Percentiles rank a stretch among this genome's conserved stretches.
phyloP scores from a whole-genome alignment of 2,329 filamentous ascomycete genomes.

The Penicillium sp. region DNA sequence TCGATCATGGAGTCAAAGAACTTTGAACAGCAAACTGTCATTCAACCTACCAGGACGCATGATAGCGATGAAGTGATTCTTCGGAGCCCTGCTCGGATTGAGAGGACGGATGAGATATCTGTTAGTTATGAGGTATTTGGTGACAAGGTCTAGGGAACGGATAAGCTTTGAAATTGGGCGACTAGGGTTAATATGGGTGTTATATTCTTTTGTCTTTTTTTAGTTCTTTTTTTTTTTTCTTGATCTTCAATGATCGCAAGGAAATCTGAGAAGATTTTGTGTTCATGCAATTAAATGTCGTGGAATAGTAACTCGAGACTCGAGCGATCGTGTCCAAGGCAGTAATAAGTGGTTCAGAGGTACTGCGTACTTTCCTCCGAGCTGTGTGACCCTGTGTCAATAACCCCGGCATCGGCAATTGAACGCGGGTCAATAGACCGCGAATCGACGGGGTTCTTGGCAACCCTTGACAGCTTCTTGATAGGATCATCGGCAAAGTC shows the following conservation, averaged over 20 bases:
- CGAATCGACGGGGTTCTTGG: slow-evolving; percentile 2
- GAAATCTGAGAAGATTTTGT: background rate
- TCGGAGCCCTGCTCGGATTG: slow-evolving; percentile 17
- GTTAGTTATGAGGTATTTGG: slow-evolving; percentile 16
- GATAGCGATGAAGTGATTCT: slow-evolving; percentile 22
- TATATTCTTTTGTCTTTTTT: background rate
- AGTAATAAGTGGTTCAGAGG: background rate
- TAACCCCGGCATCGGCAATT: background rate
- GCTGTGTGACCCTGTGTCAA: background rate
- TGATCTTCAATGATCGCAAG: background rate
- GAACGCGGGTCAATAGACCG: background rate
- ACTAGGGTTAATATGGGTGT: background rate
- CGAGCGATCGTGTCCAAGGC: background rate
- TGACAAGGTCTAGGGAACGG: background rate
- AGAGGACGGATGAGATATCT: slow-evolving; percentile 21
- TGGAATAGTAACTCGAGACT: background rate
- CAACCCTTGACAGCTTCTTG: background rate
- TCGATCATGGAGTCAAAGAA: slow-evolving; percentile 1
- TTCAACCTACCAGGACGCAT: slow-evolving; percentile 4
- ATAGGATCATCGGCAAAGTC: background rate
- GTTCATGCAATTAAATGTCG: background rate
- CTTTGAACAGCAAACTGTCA: background rate
- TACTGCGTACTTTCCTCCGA: too few species aligned
- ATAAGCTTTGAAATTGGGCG: background rate
- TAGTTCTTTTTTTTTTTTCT: background rate